Base-by-base conservation (phyloP, 805 yeast species). In the Barnettozyma siamensis region DNA sequence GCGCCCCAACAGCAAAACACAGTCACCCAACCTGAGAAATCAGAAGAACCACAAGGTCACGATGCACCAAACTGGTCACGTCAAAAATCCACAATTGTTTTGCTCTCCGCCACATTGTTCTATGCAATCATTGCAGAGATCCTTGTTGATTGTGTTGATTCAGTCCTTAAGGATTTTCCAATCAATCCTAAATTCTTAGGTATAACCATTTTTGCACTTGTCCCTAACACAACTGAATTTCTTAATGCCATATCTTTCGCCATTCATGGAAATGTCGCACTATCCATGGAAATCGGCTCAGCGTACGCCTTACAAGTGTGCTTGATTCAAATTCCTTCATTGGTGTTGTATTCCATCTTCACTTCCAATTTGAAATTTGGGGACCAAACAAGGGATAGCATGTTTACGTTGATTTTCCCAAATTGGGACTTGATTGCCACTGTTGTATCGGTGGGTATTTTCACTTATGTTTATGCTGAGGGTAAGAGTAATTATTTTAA, bases 1-100 rank as follows among this genome's bases (percentile, higher is more conserved):
- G n/a, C n/a, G n/a, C n/a, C n/a, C n/a, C n/a, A n/a, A n/a, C n/a
- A n/a, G n/a, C n/a, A n/a, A n/a, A n/a, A n/a, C n/a, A n/a, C n/a
- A n/a, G n/a, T n/a, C n/a, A n/a, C n/a, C n/a, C n/a, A n/a, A n/a
- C n/a, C 9, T 21, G 24, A 21, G 24, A 21, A 21, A 21, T 7
- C 9, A 7, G 24, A 21, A 21, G 24, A 50, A 35, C 45, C 50
- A 30, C 47, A 83, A 5, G 94, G 95, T 1, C 97, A 91, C 53
- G 97, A 88, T 60, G 94, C 97, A 0, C 98, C 99, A 35, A 93
- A 93, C 59, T 93, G 99, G 99, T 82, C 95, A 7, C 75, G 91
- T 54, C 66, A 67, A 13, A 91, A 88, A 62, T 85, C 96, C 2
- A 75, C 95, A 0, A 74, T 83, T 15, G 89, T 93, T 40, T 69